Evolutionary conservation across 306 rosid genomes (phyloP).

Genomic region (Quercus glauca): DNA sequence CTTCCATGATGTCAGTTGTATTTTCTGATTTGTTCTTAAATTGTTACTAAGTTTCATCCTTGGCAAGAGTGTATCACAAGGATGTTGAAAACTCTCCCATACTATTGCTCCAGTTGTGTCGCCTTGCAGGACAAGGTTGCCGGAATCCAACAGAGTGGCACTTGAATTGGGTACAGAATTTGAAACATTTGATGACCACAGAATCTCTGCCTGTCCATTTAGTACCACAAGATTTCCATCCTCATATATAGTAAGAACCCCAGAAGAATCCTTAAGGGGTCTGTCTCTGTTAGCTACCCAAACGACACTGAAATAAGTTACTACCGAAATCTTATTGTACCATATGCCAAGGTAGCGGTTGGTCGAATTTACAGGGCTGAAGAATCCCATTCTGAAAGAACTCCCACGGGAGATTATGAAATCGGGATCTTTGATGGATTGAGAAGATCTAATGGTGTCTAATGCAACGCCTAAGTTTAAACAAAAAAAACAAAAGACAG

Average conservation of each 20-base stretch:
- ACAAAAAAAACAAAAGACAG: background rate
- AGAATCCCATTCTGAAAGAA: conserved; percentile 24
- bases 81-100: conserved; percentile 32
- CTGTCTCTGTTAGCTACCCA: background rate
- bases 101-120: background rate
- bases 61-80: conserved; percentile 5
- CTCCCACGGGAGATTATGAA: background rate
- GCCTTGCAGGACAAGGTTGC: conserved; percentile 23
- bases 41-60: conserved; percentile 3
- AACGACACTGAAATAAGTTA: background rate
- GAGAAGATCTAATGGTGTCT: background rate
- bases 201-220: background rate
- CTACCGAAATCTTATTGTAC: background rate
- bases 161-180: background rate
- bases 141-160: conserved; percentile 13
- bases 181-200: conserved; percentile 29
- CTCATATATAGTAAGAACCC: background rate
- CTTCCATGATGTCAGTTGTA: background rate
- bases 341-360: conserved; percentile 16
- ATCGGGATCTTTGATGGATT: background rate
- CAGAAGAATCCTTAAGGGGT: background rate
- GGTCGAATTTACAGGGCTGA: background rate
- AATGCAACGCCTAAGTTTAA: background rate
- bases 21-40: background rate
- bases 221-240: background rate